phyloP scores from a whole-genome alignment of 2,329 filamentous ascomycete species.

The Mariannaea elegans region DNA sequence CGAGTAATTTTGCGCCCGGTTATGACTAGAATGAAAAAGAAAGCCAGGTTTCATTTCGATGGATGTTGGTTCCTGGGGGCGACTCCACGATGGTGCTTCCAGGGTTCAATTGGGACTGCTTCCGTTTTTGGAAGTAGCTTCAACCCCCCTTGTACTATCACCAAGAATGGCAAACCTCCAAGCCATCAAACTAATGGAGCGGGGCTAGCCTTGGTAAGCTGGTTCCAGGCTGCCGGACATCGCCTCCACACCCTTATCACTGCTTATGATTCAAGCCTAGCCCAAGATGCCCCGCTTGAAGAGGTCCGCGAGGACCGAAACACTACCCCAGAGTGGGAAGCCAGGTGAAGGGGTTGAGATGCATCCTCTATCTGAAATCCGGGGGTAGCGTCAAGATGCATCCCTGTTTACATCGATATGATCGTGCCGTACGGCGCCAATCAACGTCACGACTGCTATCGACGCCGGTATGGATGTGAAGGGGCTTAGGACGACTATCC shows the following conservation, averaged over 20 bases:
- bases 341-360: not conserved
- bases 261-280: not conserved
- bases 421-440: not conserved
- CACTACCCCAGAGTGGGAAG: not conserved
- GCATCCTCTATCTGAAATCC: constrained; percentile 2
- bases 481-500: not conserved
- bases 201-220: not conserved
- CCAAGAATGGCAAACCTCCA: not conserved
- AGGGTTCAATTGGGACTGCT: not conserved
- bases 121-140: constrained; percentile 8
- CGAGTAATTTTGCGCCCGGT: not conserved
- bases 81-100: not conserved
- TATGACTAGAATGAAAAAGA: not conserved
- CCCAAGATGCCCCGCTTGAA: not conserved
- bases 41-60: not conserved
- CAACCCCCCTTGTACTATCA: not conserved
- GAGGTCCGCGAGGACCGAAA: not conserved
- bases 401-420: not conserved
- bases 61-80: too few relatives aligned
- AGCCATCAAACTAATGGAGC: not conserved
- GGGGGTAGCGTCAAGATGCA: not conserved
- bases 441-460: not conserved
- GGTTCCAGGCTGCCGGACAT: not conserved
- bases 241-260: not conserved
- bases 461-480: not conserved